Percentiles rank a stretch among this genome's conserved stretches.
phyloP scores from a whole-genome alignment of 495 filamentous ascomycete genomes.

The Talaromyces stipitatus region DNA sequence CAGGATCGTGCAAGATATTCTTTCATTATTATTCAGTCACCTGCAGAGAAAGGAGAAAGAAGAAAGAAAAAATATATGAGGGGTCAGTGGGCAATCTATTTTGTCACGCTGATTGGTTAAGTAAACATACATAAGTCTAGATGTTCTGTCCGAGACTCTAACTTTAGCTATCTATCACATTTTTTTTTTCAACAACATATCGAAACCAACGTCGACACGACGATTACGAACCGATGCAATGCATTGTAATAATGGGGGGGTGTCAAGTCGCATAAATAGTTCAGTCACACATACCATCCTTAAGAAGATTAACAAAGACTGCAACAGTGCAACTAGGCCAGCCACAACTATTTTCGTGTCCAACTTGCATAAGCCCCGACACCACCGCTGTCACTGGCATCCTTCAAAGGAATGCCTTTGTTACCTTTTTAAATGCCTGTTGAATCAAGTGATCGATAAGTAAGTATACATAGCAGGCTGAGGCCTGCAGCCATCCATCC shows the following conservation, averaged over 20 bases:
- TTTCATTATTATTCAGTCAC: too few species aligned
- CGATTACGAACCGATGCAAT: neutral
- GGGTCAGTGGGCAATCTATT: neutral
- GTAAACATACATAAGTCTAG: neutral
- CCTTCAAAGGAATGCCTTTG: too few species aligned
- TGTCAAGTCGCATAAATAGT: neutral
- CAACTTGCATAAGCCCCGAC: neutral
- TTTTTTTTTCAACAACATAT: too few species aligned
- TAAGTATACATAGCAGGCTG: too few species aligned
- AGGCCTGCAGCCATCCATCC: neutral
- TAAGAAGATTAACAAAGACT: neutral
- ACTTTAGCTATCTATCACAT: neutral
- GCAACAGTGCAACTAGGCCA: too few species aligned
- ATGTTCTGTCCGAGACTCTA: too few species aligned
- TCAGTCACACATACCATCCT: neutral
- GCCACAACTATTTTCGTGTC: neutral
- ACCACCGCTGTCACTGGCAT: too few species aligned
- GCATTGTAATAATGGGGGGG: too few species aligned
- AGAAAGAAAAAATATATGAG: neutral
- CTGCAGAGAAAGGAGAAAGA: neutral
- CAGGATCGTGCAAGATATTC: too few species aligned
- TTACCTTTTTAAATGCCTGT: too few species aligned
- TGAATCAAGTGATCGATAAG: too few species aligned
- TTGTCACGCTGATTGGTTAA: neutral
- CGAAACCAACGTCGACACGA: neutral